These are phyloP conservation scores for Fusarium stilboides DNA, from an alignment of 2,329 filamentous ascomycete genomes.

Conservation along the genomic window DNA sequence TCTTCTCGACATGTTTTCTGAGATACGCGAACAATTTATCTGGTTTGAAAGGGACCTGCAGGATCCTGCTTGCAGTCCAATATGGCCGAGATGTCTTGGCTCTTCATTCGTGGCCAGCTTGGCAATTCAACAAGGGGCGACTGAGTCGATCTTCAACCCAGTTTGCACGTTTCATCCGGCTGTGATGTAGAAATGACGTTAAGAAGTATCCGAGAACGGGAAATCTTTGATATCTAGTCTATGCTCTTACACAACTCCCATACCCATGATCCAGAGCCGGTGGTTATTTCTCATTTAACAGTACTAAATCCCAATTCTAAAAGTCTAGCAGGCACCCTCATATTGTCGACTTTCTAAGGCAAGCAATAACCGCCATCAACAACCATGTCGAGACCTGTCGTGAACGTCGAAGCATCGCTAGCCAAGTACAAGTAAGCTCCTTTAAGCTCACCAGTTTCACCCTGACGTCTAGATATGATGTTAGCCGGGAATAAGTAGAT, in stretches of 20 bases:
- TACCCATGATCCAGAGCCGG: not conserved
- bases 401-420: constrained; percentile 86
- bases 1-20: not conserved
- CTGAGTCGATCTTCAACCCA: not conserved
- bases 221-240: constrained; percentile 2
- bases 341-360: constrained; percentile 55
- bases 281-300: too few species aligned
- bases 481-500: constrained; percentile 25
- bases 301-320: not conserved
- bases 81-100: not conserved
- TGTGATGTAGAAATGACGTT: constrained; percentile 10
- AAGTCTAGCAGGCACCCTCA: not conserved
- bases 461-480: constrained; percentile 71
- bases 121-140: constrained; percentile 2
- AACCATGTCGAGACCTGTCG: constrained; percentile 80
- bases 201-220: not conserved
- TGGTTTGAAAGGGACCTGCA: not conserved
- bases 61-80: not conserved
- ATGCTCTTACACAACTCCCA: constrained; percentile 7
- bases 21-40: not conserved
- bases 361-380: constrained; percentile 82
- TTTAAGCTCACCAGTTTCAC: constrained; percentile 81
- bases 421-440: constrained; percentile 87
- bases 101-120: not conserved
- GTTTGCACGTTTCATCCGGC: not conserved